phyloP scores from a whole-genome alignment of 2,329 filamentous ascomycete species.

The Monilinia laxa region DNA sequence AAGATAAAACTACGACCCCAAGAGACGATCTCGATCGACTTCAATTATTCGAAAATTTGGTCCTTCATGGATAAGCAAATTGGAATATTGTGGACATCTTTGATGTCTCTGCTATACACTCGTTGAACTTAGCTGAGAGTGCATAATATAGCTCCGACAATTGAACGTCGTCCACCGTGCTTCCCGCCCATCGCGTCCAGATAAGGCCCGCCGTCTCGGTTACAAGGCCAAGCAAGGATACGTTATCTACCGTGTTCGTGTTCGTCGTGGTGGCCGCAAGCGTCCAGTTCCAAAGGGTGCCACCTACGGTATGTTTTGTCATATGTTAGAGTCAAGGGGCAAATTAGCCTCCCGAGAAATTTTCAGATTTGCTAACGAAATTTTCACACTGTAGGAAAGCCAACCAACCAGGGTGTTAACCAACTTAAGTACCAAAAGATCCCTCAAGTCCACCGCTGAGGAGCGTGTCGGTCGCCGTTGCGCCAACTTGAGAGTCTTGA shows the following conservation, averaged over 20 bases:
- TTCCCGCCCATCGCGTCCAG: slow-evolving; percentile 94
- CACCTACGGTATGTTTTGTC: slow-evolving; percentile 80
- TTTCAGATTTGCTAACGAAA: slow-evolving; percentile 19
- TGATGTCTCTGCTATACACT: slow-evolving; percentile 80
- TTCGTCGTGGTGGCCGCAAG: slow-evolving; percentile 99
- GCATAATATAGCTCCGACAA: slow-evolving; percentile 99
- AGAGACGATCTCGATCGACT: slow-evolving; percentile 38
- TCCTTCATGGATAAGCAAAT: slow-evolving; percentile 33
- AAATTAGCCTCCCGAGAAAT: background rate
- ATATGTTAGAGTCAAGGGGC: background rate
- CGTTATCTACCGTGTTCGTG: slow-evolving; percentile 99
- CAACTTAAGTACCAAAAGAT: slow-evolving; percentile 99
- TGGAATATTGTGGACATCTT: slow-evolving; percentile 40
- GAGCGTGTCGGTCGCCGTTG: slow-evolving; percentile 99
- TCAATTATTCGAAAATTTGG: slow-evolving; percentile 40
- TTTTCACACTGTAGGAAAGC: slow-evolving; percentile 71
- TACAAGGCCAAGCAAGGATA: slow-evolving; percentile 99
- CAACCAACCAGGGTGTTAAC: slow-evolving; percentile 99
- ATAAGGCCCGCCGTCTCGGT: slow-evolving; percentile 99
- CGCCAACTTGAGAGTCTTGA: slow-evolving; percentile 98
- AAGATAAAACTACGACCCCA: slow-evolving; percentile 51
- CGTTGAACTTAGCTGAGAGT: slow-evolving; percentile 99
- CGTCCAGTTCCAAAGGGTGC: slow-evolving; percentile 94
- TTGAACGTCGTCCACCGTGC: slow-evolving; percentile 99
- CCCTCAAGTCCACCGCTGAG: slow-evolving; percentile 95